These are phyloP conservation scores for Mentha longifolia DNA, from an alignment of 257 asterid genomes.

Conservation along the genomic window DNA sequence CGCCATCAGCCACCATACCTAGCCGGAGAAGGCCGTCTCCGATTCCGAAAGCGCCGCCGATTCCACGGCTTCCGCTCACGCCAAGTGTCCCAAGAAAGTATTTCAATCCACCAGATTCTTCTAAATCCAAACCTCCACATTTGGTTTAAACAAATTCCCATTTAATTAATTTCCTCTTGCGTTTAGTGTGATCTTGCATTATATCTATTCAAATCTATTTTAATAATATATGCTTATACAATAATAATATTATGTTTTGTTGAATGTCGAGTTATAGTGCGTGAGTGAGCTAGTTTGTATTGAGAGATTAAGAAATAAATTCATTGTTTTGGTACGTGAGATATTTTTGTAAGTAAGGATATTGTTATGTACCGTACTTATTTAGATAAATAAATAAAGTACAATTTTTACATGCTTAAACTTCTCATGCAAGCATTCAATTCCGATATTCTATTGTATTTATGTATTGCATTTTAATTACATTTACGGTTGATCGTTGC, in stretches of 20 bases:
- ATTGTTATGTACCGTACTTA: too few relatives aligned
- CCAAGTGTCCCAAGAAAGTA: slow-evolving; percentile 52
- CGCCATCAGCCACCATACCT: slow-evolving; percentile 33
- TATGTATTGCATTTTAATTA: too few relatives aligned
- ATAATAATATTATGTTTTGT: neutral
- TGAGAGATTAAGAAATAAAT: slow-evolving; percentile 20
- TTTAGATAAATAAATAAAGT: too few relatives aligned
- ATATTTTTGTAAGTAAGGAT: neutral
- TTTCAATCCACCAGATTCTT: slow-evolving; percentile 49
- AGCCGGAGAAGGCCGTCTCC: slow-evolving; percentile 30
- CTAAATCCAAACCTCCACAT: slow-evolving; percentile 34
- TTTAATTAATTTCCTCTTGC: neutral
- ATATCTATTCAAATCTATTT: neutral
- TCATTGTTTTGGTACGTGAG: neutral
- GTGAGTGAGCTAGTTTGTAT: neutral
- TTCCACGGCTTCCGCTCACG: slow-evolving; percentile 56
- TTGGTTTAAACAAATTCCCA: neutral
- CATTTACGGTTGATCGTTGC: too few relatives aligned
- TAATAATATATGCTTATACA: neutral
- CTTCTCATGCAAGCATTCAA: too few relatives aligned
- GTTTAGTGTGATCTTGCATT: slow-evolving; percentile 15
- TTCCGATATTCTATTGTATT: too few relatives aligned
- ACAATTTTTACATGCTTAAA: too few relatives aligned
- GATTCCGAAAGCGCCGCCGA: slow-evolving; percentile 64
- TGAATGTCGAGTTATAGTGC: neutral